Base-by-base conservation (phyloP, 441 rosid genomes). In the Raphanus hybrid region DNA sequence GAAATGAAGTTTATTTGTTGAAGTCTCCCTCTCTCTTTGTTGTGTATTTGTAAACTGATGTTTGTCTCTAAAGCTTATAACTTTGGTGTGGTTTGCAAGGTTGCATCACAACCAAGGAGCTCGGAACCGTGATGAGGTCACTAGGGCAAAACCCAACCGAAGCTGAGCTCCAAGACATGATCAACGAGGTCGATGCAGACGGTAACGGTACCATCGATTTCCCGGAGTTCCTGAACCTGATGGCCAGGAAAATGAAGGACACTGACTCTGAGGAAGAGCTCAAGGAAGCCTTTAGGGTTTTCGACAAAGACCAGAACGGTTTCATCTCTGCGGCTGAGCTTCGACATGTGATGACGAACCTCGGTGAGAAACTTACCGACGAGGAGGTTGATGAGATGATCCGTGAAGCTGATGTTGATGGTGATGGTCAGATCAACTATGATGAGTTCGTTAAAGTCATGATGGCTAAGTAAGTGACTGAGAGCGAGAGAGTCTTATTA, bases 351-450 rank as follows among this genome's bases (percentile, higher is more conserved):
- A 84, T 84, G 87, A 84, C 87, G 0, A 84, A 84, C 59, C 85
- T 84, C 3, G 87, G 87, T 1, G 85, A 84, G 77, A 84, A 82
- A 63, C 81, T 84, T 45, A 82, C 82, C 0, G 87, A 84, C 26
- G 87, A 84, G 77, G 87, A 84, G 48, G 87, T 84, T 41, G 85
- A 82, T 75, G 87, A 84, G 70, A 82, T 84, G 87, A 84, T 84
- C 79, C 72, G 84, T 15, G 87, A 82, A 52, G 87, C 87, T 0
- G 85, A 84, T 72, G 85, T 82, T 67, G 87, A 84, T 43, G 87
- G 87, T 1, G 87, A 84, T 66, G 87, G 87, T 15, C 87, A 82
- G 82, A 84, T 84, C 74, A 84, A 82, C 79, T 84, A 82, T 39
- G 85, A 80, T 39, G 85, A 82, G 59, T 85, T 85, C 29, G 85